A percentile compares a stretch with the other conserved stretches of the same genome.
Evolutionary conservation across 2,329 filamentous ascomycete species (phyloP).

Genomic region (Podosphaera leucotricha): DNA sequence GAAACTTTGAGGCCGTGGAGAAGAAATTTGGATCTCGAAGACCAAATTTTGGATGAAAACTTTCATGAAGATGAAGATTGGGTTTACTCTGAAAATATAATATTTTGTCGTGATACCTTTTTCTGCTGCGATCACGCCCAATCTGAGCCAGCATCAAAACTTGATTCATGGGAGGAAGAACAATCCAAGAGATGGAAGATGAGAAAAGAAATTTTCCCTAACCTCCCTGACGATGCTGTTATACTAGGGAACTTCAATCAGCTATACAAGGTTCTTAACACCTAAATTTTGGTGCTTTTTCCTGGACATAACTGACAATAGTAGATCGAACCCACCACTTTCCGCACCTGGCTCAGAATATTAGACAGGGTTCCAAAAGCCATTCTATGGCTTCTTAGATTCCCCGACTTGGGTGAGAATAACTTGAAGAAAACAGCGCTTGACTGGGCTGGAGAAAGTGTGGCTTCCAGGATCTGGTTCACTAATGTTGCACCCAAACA

Average conservation of each 20-base stretch:
- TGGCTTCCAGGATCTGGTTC: conserved; percentile 72
- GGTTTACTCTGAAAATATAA: conserved; percentile 93
- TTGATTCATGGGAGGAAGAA: conserved; percentile 62
- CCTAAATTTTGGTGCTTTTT: background rate
- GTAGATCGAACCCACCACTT: conserved; percentile 90
- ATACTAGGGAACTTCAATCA: conserved; percentile 98
- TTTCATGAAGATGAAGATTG: conserved; percentile 42
- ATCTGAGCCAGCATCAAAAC: conserved; percentile 53
- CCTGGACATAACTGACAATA: conserved; percentile 1
- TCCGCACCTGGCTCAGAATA: conserved; percentile 87
- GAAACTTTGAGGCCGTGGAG: conserved; percentile 62
- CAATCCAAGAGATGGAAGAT: conserved; percentile 67
- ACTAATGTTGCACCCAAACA: conserved; percentile 93
- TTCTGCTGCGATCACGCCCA: conserved; percentile 93
- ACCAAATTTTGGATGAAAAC: conserved; percentile 43
- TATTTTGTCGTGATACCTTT: conserved; percentile 85
- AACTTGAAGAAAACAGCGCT: conserved; percentile 62
- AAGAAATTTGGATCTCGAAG: conserved; percentile 49
- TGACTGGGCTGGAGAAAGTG: conserved; percentile 63
- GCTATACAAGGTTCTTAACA: conserved; percentile 65
- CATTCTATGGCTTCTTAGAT: conserved; percentile 85
- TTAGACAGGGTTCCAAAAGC: conserved; percentile 66
- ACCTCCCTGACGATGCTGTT: conserved; percentile 56
- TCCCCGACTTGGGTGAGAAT: conserved; percentile 75
- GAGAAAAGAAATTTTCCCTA: conserved; percentile 78